Evolutionary conservation across 345 rosid species (phyloP).

Genomic region (Gossypium bickii): DNA sequence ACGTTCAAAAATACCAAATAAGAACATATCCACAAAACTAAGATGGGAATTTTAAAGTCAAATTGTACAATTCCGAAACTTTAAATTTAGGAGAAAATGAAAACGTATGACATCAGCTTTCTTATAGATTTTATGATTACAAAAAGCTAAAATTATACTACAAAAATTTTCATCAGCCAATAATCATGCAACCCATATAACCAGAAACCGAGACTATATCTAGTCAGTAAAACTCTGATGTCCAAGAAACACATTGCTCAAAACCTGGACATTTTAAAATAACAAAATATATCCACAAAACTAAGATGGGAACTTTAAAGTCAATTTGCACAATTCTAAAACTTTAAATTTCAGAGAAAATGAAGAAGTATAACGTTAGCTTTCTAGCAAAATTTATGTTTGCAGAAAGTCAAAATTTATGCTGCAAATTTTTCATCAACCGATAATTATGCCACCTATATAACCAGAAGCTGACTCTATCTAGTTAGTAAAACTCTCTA

Average conservation of each 20-base stretch:
- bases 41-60: neutral
- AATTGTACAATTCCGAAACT: constrained; percentile 9
- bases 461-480: neutral
- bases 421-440: neutral
- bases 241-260: constrained; percentile 53
- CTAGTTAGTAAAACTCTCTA: neutral
- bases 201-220: neutral
- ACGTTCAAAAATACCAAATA: neutral
- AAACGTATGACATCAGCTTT: neutral
- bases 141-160: neutral
- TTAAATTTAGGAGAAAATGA: neutral
- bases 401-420: neutral
- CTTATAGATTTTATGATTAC: neutral
- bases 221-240: neutral
- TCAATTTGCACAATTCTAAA: constrained; percentile 4
- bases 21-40: neutral
- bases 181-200: neutral
- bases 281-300: neutral
- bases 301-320: neutral
- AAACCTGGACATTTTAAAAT: constrained; percentile 38
- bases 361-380: neutral
- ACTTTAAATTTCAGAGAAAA: neutral
- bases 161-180: neutral
- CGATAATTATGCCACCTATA: neutral
- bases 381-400: neutral